A percentile compares a stretch with the other conserved stretches of the same genome.
These are phyloP conservation scores for Boletus pseudo-olivaceus DNA, from an alignment of 768 basidiomycete genomes.

Conservation along the genomic window DNA sequence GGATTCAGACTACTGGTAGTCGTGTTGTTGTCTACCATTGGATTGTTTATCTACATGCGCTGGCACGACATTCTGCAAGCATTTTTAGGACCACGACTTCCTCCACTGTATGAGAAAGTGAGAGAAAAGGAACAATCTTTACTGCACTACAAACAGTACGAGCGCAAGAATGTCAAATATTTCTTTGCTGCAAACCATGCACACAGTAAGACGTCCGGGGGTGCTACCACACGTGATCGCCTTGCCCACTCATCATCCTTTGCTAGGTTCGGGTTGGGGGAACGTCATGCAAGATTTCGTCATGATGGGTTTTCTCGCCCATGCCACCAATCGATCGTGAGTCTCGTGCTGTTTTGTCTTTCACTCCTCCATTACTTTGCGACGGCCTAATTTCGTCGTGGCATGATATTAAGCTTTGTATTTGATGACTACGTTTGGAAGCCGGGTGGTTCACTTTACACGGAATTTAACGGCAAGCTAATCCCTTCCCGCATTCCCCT, in stretches of 20 bases:
- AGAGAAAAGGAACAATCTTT: conserved; percentile 37
- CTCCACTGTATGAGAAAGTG: conserved; percentile 42
- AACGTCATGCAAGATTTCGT: conserved; percentile 42
- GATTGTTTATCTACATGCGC: conserved; percentile 12
- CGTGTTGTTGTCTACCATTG: conserved; percentile 6
- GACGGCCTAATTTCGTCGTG: conserved; percentile 1
- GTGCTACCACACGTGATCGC: background rate
- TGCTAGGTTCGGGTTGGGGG: conserved; percentile 37
- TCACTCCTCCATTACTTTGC: background rate
- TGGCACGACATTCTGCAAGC: conserved; percentile 2
- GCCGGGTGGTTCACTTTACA: conserved; percentile 31
- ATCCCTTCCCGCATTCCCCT: conserved; percentile 42
- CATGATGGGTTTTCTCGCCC: conserved; percentile 35
- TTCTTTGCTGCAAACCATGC: conserved; percentile 48
- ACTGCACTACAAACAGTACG: conserved; percentile 39
- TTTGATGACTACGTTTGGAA: conserved; percentile 45
- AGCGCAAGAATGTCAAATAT: conserved; percentile 37
- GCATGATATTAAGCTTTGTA: conserved; percentile 31
- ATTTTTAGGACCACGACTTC: conserved; percentile 13
- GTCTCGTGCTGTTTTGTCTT: background rate
- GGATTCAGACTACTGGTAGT: conserved; percentile 16
- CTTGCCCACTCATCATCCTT: background rate
- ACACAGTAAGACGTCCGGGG: conserved; percentile 27
- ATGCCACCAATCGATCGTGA: conserved; percentile 35
- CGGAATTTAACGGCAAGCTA: conserved; percentile 34